Evolutionary conservation across 345 rosid genomes (phyloP).

Genomic region (Eucalyptus grandis): DNA sequence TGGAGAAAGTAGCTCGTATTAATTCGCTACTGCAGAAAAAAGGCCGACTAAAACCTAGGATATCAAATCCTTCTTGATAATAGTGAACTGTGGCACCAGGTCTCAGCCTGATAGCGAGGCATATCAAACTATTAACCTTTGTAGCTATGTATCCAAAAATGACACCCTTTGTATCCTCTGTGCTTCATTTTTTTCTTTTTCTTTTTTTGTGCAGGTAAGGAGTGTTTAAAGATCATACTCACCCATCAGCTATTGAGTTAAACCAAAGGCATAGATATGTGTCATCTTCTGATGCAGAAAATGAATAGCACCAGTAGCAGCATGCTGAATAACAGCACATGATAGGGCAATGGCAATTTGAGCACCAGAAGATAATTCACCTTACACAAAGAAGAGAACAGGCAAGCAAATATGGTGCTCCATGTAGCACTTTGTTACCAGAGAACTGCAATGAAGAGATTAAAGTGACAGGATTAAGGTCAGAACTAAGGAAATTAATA

Average conservation of each 20-base stretch:
- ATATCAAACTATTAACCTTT: background rate
- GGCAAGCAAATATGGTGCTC: conserved; percentile 52
- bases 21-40: background rate
- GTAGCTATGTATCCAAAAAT: background rate
- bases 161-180: background rate
- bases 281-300: conserved; percentile 51
- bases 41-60: background rate
- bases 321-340: conserved; percentile 20
- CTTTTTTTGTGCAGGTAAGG: background rate
- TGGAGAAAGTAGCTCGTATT: background rate
- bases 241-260: conserved; percentile 69
- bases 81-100: background rate
- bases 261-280: conserved; percentile 81
- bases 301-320: conserved; percentile 34
- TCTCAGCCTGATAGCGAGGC: background rate
- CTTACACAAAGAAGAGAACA: conserved; percentile 80
- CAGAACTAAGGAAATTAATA: too few species aligned
- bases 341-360: conserved; percentile 61
- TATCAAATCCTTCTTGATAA: background rate
- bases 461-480: background rate
- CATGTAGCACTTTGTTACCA: conserved; percentile 83
- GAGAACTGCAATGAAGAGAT: conserved; percentile 38
- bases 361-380: conserved; percentile 66
- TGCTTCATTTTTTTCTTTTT: background rate
- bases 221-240: conserved; percentile 12